phyloP scores from a whole-genome alignment of 805 yeast species.

The Isabelozyma rhagii region DNA sequence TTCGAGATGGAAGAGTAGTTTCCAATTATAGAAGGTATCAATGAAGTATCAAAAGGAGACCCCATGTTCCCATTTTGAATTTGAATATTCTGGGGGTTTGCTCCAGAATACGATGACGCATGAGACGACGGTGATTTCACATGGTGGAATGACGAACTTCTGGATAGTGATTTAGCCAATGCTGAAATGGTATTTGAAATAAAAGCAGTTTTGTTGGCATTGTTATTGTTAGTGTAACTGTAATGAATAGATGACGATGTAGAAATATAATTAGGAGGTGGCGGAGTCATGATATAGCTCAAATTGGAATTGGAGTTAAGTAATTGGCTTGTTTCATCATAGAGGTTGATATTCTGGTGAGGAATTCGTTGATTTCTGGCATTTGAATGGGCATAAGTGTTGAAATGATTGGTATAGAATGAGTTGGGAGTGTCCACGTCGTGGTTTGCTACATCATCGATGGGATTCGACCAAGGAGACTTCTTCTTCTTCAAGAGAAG shows the following conservation, averaged over 20 bases:
- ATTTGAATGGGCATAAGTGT: not conserved
- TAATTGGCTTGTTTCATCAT: constrained; percentile 2
- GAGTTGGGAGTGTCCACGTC: not conserved
- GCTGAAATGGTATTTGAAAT: constrained; percentile 16
- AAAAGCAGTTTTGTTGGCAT: constrained; percentile 1
- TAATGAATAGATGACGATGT: constrained; percentile 4
- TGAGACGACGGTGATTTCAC: constrained; percentile 2
- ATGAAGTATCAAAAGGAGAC: constrained; percentile 21
- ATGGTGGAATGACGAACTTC: constrained; percentile 3
- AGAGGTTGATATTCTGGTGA: not conserved
- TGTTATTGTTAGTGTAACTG: not conserved
- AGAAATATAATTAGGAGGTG: constrained; percentile 15
- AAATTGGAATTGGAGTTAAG: not conserved
- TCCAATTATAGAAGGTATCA: constrained; percentile 39
- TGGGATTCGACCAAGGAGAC: not conserved
- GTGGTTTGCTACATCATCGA: not conserved
- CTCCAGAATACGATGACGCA: constrained; percentile 1
- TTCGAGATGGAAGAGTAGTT: constrained; percentile 34
- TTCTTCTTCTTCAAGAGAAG: not conserved
- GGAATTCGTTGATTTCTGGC: not conserved
- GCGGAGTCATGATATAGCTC: constrained; percentile 4
- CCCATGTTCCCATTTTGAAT: not conserved
- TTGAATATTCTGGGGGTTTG: not conserved
- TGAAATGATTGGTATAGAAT: not conserved
- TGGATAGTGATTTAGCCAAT: constrained; percentile 13